Percentiles rank a stretch among this genome's conserved stretches.
Evolutionary conservation across 2,329 filamentous ascomycete species (phyloP).

Genomic region (Ophiocordyceps camponoti-leonardi): DNA sequence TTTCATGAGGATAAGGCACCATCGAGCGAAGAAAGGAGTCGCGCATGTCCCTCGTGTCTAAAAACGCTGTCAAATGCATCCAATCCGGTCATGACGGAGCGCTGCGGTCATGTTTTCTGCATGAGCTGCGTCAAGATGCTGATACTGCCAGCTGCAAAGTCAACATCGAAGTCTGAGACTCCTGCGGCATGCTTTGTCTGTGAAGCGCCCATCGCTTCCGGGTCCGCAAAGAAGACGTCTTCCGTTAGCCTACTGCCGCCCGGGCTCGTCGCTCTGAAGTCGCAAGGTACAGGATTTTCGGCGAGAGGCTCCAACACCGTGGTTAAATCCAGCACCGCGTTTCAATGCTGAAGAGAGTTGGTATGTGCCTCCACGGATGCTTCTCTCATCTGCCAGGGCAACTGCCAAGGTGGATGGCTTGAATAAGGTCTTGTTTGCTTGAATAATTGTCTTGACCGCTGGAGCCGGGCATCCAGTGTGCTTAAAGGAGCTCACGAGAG

Average conservation of each 20-base stretch:
- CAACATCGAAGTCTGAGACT: conserved; percentile 26
- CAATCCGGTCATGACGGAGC: conserved; percentile 66
- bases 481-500: not conserved
- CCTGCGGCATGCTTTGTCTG: conserved; percentile 61
- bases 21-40: conserved; percentile 23
- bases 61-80: conserved; percentile 70
- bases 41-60: conserved; percentile 67
- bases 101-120: conserved; percentile 85
- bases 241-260: conserved; percentile 41
- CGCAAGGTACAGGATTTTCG: conserved; percentile 85
- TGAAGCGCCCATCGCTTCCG: conserved; percentile 52
- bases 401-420: not conserved
- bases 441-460: not conserved
- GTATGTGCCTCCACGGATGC: no score
- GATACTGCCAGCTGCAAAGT: conserved; percentile 30
- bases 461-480: not conserved
- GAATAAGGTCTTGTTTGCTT: no score
- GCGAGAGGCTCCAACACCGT: conserved; percentile 72
- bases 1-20: conserved; percentile 54
- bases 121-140: conserved; percentile 72
- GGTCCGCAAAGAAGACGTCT: conserved; percentile 20
- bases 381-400: not conserved
- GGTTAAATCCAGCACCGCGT: conserved; percentile 60
- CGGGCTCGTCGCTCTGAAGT: conserved; percentile 63
- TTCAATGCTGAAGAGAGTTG: conserved; percentile 46